These are phyloP conservation scores for Zygosaccharomyces bailii DNA, from an alignment of 805 yeast species.

Conservation along the genomic window DNA sequence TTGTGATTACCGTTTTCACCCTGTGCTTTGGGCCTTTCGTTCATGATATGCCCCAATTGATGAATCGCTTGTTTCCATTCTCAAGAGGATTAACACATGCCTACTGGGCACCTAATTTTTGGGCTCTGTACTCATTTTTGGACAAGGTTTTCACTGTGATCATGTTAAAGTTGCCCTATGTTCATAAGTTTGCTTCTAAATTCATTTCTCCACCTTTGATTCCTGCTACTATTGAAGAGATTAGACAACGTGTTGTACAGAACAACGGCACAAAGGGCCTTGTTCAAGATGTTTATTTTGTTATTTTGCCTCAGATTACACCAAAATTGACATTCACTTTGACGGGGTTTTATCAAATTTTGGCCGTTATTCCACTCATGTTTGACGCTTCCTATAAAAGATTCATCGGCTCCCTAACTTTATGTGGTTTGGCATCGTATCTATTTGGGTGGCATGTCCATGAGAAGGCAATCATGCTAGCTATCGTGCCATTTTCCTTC, in stretches of 20 bases:
- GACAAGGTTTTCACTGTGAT: slow-evolving; percentile 64
- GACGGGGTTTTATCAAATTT: slow-evolving; percentile 78
- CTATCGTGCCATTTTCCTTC: slow-evolving; percentile 84
- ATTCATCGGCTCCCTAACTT: slow-evolving; percentile 77
- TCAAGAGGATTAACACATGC: slow-evolving; percentile 95
- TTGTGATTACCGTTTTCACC: slow-evolving; percentile 58
- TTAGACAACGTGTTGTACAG: slow-evolving; percentile 31
- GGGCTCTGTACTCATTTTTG: slow-evolving; percentile 88
- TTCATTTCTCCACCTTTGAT: slow-evolving; percentile 35
- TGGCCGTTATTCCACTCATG: slow-evolving; percentile 70
- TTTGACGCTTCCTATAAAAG: slow-evolving; percentile 70
- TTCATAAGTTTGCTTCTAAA: slow-evolving; percentile 42
- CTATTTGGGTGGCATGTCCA: slow-evolving; percentile 99
- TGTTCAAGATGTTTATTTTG: slow-evolving; percentile 85
- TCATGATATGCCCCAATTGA: slow-evolving; percentile 60
- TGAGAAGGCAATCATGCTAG: slow-evolving; percentile 90
- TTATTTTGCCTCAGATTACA: slow-evolving; percentile 72
- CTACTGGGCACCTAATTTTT: slow-evolving; percentile 97
- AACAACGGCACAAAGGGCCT: slow-evolving; percentile 71
- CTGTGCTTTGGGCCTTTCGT: slow-evolving; percentile 79
- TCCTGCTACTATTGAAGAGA: slow-evolving; percentile 32
- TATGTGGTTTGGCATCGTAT: slow-evolving; percentile 89
- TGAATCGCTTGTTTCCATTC: slow-evolving; percentile 81
- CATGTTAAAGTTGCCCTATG: slow-evolving; percentile 39
- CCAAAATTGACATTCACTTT: slow-evolving; percentile 75